phyloP scores from a whole-genome alignment of 2,329 filamentous ascomycete genomes.

The Botryosphaeria dothidea region DNA sequence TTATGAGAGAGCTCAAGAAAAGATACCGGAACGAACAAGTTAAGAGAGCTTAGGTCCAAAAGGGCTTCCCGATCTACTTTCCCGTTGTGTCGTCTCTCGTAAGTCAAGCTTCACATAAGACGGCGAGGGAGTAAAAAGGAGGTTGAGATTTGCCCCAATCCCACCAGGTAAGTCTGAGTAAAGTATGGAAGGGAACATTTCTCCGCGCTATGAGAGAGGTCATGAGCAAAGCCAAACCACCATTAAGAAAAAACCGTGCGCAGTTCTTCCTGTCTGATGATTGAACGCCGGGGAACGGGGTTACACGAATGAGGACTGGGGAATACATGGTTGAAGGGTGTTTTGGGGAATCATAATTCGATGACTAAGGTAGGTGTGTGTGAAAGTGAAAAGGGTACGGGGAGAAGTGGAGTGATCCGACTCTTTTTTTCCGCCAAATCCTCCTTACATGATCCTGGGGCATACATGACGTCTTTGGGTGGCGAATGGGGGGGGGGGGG shows the following conservation, averaged over 20 bases:
- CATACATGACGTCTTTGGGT: conserved; percentile 22
- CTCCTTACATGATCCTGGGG: conserved; percentile 24
- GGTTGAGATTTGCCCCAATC: not conserved
- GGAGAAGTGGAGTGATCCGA: conserved; percentile 14
- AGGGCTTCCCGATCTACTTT: not conserved
- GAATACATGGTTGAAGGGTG: conserved; percentile 1
- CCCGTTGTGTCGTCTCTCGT: not conserved
- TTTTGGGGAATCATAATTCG: conserved; percentile 16
- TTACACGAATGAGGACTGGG: not conserved
- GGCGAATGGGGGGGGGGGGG: conserved; percentile 12
- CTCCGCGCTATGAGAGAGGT: not conserved
- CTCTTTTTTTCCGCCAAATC: conserved; percentile 15
- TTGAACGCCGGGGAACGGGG: not conserved
- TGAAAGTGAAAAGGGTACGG: conserved; percentile 4
- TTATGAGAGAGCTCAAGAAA: not conserved
- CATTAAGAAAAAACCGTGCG: not conserved
- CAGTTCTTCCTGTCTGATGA: conserved; percentile 6
- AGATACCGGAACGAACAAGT: not conserved
- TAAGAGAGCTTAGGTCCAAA: not conserved
- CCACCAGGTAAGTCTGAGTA: conserved; percentile 8
- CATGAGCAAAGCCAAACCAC: not conserved
- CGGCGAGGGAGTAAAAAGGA: too few relatives aligned
- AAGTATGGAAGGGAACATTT: conserved; percentile 9
- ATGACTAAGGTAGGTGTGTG: conserved; percentile 3
- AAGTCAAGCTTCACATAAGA: too few relatives aligned